These are phyloP conservation scores for Xylariales sp. DNA, from an alignment of 2,329 filamentous ascomycete species.

Conservation along the genomic window DNA sequence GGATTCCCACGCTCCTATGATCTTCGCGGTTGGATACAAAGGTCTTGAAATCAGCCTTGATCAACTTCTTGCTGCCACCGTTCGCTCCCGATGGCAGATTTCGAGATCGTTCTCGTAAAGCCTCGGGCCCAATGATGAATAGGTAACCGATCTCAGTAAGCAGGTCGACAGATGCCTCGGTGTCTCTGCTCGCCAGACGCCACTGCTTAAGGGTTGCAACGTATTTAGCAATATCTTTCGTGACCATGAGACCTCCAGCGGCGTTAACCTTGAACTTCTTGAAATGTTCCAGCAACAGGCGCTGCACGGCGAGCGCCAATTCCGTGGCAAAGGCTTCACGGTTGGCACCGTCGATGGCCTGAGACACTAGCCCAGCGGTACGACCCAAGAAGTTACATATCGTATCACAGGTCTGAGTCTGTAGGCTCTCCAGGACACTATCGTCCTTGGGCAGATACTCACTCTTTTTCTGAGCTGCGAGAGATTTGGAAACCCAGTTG, in stretches of 20 bases:
- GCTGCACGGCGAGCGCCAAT: slow-evolving; percentile 73
- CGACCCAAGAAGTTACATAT: slow-evolving; percentile 77
- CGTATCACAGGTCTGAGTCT: slow-evolving; percentile 79
- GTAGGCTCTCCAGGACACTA: slow-evolving; percentile 64
- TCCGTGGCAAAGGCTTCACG: slow-evolving; percentile 79
- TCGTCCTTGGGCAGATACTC: slow-evolving; percentile 88
- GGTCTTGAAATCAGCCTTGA: slow-evolving; percentile 70
- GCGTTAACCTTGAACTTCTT: slow-evolving; percentile 92
- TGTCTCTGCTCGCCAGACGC: slow-evolving; percentile 67
- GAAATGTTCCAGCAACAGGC: slow-evolving; percentile 84
- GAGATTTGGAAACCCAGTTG: slow-evolving; percentile 69
- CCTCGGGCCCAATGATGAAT: slow-evolving; percentile 87
- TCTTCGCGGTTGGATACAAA: slow-evolving; percentile 87
- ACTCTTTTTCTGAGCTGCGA: slow-evolving; percentile 76
- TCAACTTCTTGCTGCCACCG: slow-evolving; percentile 44
- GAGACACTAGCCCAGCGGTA: slow-evolving; percentile 57
- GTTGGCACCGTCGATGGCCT: slow-evolving; percentile 78
- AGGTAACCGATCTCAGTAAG: slow-evolving; percentile 90
- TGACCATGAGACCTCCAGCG: slow-evolving; percentile 90
- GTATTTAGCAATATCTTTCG: slow-evolving; percentile 93
- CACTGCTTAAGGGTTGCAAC: slow-evolving; percentile 80
- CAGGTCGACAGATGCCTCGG: slow-evolving; percentile 71
- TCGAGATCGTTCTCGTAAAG: slow-evolving; percentile 65
- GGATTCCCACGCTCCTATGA: slow-evolving; percentile 73
- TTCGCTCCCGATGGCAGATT: slow-evolving; percentile 44